Conservation (phyloP, 768 basidiomycete species). For the Amanita pseudoporphyria region DNA sequence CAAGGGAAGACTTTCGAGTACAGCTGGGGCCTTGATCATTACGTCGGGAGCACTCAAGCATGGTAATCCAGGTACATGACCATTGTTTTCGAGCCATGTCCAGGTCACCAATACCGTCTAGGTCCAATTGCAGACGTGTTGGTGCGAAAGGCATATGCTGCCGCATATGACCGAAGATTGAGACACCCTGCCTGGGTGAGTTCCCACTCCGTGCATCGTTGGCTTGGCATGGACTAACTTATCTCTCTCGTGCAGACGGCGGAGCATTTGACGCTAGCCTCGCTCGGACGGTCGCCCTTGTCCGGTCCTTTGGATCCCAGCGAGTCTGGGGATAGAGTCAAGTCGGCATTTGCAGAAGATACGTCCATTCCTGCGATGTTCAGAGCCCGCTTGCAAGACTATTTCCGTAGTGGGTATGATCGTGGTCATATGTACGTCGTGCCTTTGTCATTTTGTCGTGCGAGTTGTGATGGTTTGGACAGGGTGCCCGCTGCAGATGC, state of each 20-base stretch:
- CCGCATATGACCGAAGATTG: conserved; percentile 83
- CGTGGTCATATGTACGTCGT: conserved; percentile 85
- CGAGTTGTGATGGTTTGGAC: background rate
- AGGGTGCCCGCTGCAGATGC: conserved; percentile 98
- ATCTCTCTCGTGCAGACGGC: conserved; percentile 57
- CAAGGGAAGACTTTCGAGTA: conserved; percentile 6
- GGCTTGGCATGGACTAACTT: background rate
- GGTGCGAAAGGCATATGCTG: conserved; percentile 74
- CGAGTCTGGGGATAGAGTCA: conserved; percentile 55
- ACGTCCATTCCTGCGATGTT: conserved; percentile 63
- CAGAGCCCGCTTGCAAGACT: conserved; percentile 79
- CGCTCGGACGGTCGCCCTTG: conserved; percentile 43
- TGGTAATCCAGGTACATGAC: conserved; percentile 65
- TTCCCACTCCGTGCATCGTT: background rate
- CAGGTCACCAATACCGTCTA: conserved; percentile 20
- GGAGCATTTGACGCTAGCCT: conserved; percentile 82
- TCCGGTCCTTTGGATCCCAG: conserved; percentile 18
- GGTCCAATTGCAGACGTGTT: conserved; percentile 80
- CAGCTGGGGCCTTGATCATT: conserved; percentile 22
- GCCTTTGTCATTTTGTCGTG: background rate
- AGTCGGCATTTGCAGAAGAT: conserved; percentile 81
- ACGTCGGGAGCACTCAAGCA: conserved; percentile 49
- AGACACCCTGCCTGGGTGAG: conserved; percentile 92
- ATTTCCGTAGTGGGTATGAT: conserved; percentile 90
- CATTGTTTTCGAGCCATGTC: background rate